Evolutionary conservation across 257 asterid species (phyloP), one percentile per base, ranked within the genome.

Genomic region (Gentiana macrophylla): DNA sequence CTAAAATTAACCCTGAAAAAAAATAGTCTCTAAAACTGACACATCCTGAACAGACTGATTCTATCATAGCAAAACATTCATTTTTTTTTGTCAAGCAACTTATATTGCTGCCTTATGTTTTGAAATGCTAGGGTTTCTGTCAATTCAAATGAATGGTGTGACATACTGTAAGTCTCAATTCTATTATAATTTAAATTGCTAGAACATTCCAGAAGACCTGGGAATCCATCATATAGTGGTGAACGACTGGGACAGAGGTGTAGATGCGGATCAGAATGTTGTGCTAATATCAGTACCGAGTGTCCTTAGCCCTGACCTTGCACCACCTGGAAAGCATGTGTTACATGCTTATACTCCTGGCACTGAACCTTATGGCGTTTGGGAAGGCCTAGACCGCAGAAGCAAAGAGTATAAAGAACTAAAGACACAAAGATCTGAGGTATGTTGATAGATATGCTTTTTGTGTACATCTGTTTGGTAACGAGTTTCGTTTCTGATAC

Each of bases 171-270:
- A 13, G 37, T 32, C 34, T 4, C 4, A 38, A 32, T 32, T 15
- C 9, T 57, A 32, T 8, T 37, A 37, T 37, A 41, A 51, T 67
- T 50, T 37, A 57, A 52, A 52, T 69, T 60, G 56, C 45, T 33
- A 86, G 97, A 91, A 79, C 41, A 72, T 84, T 62, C 83, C 70
- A 36, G 94, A 86, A 57, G 89, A 82, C 79, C 73, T 90, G 64
- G 94, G 86, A 54, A 84, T 90, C 79, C 97, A 90, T 75, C 97
- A 90, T 68, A 86, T 90, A 57, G 94, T 90, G 47, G 97, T 90
- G 47, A 84, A 90, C 69, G 94, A 84, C 46, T 90, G 97, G 97
- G 86, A 79, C 38, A 71, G 91, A 73, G 97, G 96, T 58, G 96
- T 90, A 33, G 96, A 90, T 53, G 94, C 96, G 11, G 94, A 90